A percentile compares a stretch with the other conserved stretches of the same genome.
phyloP scores from a whole-genome alignment of 2,329 filamentous ascomycete genomes.

The Metarhizium robertsii region DNA sequence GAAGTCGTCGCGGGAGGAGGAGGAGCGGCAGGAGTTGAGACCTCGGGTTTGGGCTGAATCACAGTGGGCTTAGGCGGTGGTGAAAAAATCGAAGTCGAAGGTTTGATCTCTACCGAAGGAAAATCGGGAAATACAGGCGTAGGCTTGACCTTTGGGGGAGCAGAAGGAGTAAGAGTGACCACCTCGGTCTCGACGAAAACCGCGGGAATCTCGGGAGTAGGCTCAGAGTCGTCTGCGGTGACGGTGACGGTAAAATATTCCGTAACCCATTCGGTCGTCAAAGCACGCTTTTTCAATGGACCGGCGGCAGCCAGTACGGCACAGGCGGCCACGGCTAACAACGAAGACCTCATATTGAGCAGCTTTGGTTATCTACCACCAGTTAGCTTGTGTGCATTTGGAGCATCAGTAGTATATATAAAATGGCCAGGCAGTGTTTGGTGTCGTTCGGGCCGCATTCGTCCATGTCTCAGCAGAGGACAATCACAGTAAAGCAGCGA shows the following conservation, averaged over 20 bases:
- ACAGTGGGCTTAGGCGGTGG: constrained; percentile 6
- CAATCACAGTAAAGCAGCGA: background rate
- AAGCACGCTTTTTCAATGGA: constrained; percentile 32
- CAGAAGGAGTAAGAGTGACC: background rate
- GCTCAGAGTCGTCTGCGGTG: constrained; percentile 17
- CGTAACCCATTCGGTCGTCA: constrained; percentile 31
- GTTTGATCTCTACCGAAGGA: background rate
- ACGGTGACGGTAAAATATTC: constrained; percentile 36
- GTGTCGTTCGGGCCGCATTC: too few relatives aligned
- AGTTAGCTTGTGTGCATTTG: background rate
- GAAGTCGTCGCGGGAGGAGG: constrained; percentile 1
- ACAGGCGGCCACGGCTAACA: constrained; percentile 34
- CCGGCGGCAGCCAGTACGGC: constrained; percentile 35
- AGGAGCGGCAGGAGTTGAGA: background rate
- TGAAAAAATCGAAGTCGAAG: background rate
- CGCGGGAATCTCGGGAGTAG: background rate
- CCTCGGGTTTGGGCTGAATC: background rate
- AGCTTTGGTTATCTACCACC: background rate
- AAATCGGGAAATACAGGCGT: too few relatives aligned
- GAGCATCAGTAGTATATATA: background rate
- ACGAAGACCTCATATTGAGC: constrained; percentile 37
- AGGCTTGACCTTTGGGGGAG: background rate
- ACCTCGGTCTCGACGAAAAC: constrained; percentile 4
- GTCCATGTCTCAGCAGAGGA: too few relatives aligned
- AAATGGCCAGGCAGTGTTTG: background rate